Evolutionary conservation across 257 asterid species (phyloP).

Genomic region (Forsythia viridissima): DNA sequence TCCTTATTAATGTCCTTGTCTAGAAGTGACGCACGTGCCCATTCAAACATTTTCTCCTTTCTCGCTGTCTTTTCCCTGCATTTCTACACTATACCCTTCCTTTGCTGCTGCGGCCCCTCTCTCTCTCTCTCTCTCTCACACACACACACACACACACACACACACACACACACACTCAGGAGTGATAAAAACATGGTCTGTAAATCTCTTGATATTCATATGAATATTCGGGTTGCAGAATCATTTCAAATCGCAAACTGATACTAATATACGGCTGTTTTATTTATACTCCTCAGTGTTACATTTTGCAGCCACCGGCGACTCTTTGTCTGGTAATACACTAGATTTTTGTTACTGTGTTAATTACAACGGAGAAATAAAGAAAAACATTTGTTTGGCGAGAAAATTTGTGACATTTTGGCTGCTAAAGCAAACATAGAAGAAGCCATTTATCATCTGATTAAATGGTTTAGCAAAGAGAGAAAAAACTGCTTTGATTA

Average conservation of each 20-base stretch:
- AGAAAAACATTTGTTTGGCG: neutral
- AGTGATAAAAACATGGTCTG: neutral
- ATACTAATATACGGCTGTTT: neutral
- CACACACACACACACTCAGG: neutral
- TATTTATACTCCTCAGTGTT: neutral
- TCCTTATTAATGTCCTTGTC: neutral
- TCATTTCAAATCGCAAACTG: neutral
- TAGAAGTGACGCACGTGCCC: neutral
- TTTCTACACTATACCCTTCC: too few relatives aligned
- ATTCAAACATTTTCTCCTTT: neutral
- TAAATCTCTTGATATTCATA: neutral
- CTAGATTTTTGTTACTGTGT: neutral
- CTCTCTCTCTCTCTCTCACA: too few relatives aligned
- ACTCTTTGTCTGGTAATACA: slow-evolving; percentile 25
- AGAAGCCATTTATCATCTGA: neutral
- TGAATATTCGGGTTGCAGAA: neutral
- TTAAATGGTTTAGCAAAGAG: neutral
- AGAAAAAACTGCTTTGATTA: neutral
- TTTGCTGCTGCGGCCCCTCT: neutral
- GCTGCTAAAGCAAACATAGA: neutral
- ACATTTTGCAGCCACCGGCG: slow-evolving; percentile 12
- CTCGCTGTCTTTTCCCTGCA: neutral
- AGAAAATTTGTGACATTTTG: neutral
- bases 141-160: neutral
- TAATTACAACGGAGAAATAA: neutral